Evolutionary conservation across 2,329 filamentous ascomycete genomes (phyloP), one percentile per base, ranked within the genome.

Genomic region (Simplicillium sp.): DNA sequence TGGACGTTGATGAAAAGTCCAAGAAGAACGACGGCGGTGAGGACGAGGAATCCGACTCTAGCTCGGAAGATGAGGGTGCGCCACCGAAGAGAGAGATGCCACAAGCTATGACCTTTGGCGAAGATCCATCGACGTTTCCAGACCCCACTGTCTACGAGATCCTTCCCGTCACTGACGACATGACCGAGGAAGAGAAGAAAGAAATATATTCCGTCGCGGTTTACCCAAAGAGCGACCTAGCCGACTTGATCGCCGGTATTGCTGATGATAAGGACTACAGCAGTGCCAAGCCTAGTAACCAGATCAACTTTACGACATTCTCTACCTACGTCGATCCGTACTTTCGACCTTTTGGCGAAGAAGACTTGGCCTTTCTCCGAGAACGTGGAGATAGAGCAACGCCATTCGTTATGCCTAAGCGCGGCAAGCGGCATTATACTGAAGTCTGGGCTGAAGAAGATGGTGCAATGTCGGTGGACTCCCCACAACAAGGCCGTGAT

Each of bases 131-230:
- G 18, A 87, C 81, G n/a, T 95, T 90, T 54, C 77, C 78, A 15
- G 92, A 98, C 56, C 88, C 89, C 2, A 95, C 90, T 29, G 75
- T 96, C 38, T 98, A 98, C 67, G 85, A 98, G 57, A 96, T 98
- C 47, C 81, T 82, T 42, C 72, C 82, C 0, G 71, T 89, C 17
- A 74, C 75, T 1, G 74, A 81, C 1, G 81, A 75, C 48, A 94
- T 95, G 82, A 73, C 79, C 3, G 79, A 88, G 43, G 83, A 90
- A n/a, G 82, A 94, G 54, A 86, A 82, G 59, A 88, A 84, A 56
- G 78, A 84, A 50, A 90, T 97, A 39, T 94, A 87, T 59, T 87
- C 87, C 7, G 92, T 98, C 13, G 80, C 84, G 4, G 71, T 77
- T 12, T 98, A 92, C 56, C 92, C 92, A 1, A 74, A 73, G 39